Conservation (phyloP, 108 stramenopile genomes). For the Cyclotella sp. region DNA sequence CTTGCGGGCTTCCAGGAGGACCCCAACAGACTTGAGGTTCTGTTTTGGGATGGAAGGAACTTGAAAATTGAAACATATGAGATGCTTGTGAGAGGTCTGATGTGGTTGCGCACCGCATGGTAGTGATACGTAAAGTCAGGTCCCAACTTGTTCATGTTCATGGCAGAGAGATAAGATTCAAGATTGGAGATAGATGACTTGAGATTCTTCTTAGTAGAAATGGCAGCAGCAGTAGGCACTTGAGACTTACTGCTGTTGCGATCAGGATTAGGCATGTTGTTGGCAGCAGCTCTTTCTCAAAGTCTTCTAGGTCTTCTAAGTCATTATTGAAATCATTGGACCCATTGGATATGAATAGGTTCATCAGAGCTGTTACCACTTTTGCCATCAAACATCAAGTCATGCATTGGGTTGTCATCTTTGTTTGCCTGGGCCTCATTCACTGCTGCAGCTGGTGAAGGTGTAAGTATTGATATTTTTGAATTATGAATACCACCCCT, state of each 20-base stretch:
- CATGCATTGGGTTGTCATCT: no score
- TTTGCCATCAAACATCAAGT: no score
- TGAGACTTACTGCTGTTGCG: not conserved
- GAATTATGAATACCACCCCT: no score
- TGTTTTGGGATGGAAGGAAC: not conserved
- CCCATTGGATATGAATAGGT: no score
- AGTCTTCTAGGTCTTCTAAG: no score
- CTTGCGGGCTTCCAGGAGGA: not conserved
- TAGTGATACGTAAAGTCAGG: not conserved
- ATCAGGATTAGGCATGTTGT: no score
- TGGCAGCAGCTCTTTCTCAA: no score
- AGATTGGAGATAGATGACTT: not conserved
- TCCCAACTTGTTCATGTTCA: not conserved
- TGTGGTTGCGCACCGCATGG: not conserved
- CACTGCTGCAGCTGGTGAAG: no score
- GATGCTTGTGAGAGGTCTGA: not conserved
- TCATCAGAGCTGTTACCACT: no score
- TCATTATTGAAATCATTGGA: no score
- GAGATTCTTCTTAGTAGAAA: slow-evolving; percentile 3
- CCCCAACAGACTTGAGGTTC: not conserved
- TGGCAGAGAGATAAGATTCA: not conserved
- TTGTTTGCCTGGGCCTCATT: no score
- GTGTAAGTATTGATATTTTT: no score
- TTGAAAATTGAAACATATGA: not conserved
- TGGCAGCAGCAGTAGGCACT: not conserved